phyloP scores from a whole-genome alignment of 164 flowering plant genomes.

The Nymphaea colorata region DNA sequence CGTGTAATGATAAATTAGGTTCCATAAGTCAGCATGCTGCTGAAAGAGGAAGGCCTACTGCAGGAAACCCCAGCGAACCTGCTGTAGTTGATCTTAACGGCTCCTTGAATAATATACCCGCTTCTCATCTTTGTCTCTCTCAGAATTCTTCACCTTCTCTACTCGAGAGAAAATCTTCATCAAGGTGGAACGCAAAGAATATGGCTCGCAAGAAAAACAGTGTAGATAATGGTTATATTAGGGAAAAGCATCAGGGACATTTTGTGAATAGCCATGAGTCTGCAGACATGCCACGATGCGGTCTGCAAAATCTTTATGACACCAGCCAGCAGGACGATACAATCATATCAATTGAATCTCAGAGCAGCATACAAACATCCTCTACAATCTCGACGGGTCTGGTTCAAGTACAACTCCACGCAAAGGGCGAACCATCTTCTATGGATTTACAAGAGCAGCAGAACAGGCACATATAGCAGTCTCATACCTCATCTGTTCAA shows the following conservation, averaged over 20 bases:
- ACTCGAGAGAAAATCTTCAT: slow-evolving; percentile 3
- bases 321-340: neutral
- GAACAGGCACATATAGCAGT: neutral
- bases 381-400: neutral
- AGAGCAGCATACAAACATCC: neutral
- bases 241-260: neutral
- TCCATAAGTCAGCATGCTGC: neutral
- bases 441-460: neutral
- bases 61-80: slow-evolving; percentile 14
- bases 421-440: neutral
- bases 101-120: slow-evolving; percentile 12
- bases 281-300: no score
- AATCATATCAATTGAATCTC: neutral
- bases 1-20: slow-evolving; percentile 5
- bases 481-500: neutral
- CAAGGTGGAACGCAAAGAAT: slow-evolving; percentile 2
- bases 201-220: slow-evolving; percentile 5
- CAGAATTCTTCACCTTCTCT: slow-evolving; percentile 6
- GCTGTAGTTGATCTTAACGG: slow-evolving; percentile 19
- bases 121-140: slow-evolving; percentile 10
- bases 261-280: no score
- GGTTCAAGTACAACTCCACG: neutral
- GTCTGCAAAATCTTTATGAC: neutral
- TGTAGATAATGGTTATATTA: neutral
- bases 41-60: slow-evolving; percentile 11